Conservation (phyloP, 805 yeast species). For the Ogataea thermomethanolica region DNA sequence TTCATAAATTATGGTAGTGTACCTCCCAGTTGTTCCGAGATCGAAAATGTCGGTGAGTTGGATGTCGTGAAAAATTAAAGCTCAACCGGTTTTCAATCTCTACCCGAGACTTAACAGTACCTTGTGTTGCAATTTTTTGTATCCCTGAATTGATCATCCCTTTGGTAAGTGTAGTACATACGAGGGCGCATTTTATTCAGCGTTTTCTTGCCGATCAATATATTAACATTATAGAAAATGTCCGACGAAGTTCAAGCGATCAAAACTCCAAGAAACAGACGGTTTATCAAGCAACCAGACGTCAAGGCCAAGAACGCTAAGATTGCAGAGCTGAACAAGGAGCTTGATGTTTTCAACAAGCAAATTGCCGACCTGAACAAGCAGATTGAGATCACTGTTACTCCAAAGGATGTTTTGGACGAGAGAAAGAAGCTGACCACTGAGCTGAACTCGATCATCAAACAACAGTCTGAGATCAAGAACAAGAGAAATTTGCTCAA, state of each 20-base stretch:
- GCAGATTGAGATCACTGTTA: conserved; percentile 52
- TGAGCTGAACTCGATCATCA: conserved; percentile 42
- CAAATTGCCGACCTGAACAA: conserved; percentile 49
- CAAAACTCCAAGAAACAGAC: conserved; percentile 35
- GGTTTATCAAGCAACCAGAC: conserved; percentile 74
- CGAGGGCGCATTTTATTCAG: not conserved
- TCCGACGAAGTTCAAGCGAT: conserved; percentile 21
- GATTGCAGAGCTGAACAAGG: conserved; percentile 51
- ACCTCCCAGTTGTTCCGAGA: not conserved
- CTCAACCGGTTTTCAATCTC: conserved; percentile 5
- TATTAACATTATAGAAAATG: conserved; percentile 12
- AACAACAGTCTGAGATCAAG: conserved; percentile 35
- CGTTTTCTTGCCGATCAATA: not conserved
- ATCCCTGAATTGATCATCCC: not conserved
- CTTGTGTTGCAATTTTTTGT: not conserved
- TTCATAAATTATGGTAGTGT: too few species aligned
- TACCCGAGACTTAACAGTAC: not conserved
- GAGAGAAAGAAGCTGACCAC: conserved; percentile 46
- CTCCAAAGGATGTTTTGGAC: conserved; percentile 50
- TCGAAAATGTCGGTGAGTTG: conserved; percentile 7
- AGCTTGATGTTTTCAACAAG: conserved; percentile 60
- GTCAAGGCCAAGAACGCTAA: conserved; percentile 57
- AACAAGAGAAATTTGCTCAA: conserved; percentile 34
- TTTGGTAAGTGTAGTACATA: too few species aligned
- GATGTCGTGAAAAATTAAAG: conserved; percentile 12